Percentiles rank a stretch among this genome's conserved stretches.
Evolutionary conservation across 140 eudicot species (phyloP).

Genomic region (Ambrosia hybrid): DNA sequence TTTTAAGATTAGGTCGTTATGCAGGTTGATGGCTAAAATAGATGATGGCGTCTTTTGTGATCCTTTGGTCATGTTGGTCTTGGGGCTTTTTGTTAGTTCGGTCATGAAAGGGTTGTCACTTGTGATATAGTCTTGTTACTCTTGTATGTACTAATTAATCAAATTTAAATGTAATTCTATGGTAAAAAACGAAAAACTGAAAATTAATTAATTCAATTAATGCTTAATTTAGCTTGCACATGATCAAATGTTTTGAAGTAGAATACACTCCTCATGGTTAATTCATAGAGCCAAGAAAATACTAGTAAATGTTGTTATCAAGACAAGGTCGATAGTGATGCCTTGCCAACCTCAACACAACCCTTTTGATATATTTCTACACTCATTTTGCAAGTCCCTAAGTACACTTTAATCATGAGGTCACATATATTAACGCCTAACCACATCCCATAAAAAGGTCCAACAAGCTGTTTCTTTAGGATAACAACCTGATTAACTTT

Average conservation of each 20-base stretch:
- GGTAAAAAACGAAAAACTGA: not conserved
- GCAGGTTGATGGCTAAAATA: no score
- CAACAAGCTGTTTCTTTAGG: not conserved
- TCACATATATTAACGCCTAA: not conserved
- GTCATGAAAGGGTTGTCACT: not conserved
- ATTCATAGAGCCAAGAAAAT: constrained; percentile 32
- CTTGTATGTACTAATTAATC: not conserved
- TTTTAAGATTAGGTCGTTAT: no score
- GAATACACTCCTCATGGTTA: constrained; percentile 38
- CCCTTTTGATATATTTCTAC: constrained; percentile 10
- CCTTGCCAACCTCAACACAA: constrained; percentile 40
- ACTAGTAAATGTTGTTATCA: constrained; percentile 46
- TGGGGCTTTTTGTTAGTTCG: not conserved
- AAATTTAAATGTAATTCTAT: not conserved
- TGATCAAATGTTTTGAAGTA: constrained; percentile 35
- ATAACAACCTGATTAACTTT: not conserved
- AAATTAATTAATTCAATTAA: not conserved
- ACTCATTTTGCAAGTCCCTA: constrained; percentile 20
- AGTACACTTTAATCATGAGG: not conserved
- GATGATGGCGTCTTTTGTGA: no score
- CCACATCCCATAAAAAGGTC: not conserved
- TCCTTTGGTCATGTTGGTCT: no score
- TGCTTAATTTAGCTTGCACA: constrained; percentile 20
- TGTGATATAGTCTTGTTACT: not conserved
- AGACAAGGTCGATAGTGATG: constrained; percentile 38